Evolutionary conservation across 1,284 basidiomycete genomes (phyloP).

Genomic region (Flammula alnicola): DNA sequence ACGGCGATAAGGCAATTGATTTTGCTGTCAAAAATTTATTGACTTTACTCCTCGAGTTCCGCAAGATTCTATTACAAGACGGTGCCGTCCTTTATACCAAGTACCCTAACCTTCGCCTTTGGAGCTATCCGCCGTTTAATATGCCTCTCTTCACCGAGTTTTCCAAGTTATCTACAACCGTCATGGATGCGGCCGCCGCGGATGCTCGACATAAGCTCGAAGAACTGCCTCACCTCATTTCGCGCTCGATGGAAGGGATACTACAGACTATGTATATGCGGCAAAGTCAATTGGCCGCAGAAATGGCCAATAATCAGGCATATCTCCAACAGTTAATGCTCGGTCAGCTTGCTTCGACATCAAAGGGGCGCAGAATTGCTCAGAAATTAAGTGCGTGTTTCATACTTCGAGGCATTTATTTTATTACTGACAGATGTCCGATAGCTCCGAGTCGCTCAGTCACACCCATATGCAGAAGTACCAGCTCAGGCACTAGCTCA

Average conservation of each 20-base stretch:
- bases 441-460: too few relatives aligned
- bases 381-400: too few relatives aligned
- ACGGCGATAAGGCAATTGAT: constrained; percentile 16
- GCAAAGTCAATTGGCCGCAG: background rate
- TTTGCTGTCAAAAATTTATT: constrained; percentile 24
- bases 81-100: constrained; percentile 26
- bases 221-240: constrained; percentile 1
- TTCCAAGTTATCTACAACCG: constrained; percentile 14
- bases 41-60: constrained; percentile 18
- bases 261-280: background rate
- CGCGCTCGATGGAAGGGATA: constrained; percentile 3
- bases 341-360: background rate
- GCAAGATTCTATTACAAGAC: constrained; percentile 31
- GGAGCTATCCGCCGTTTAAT: constrained; percentile 25
- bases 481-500: too few relatives aligned
- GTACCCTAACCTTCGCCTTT: constrained; percentile 23
- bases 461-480: too few relatives aligned
- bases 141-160: constrained; percentile 24
- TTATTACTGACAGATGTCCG: too few relatives aligned
- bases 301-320: background rate
- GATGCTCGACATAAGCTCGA: constrained; percentile 20
- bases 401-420: too few relatives aligned
- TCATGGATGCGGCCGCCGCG: constrained; percentile 22
- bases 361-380: too few relatives aligned
- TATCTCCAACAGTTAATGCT: background rate